Percentiles rank a stretch among this genome's conserved stretches.
These are phyloP conservation scores for Xylaria sp. DNA, from an alignment of 2,329 filamentous ascomycete genomes.

Conservation along the genomic window DNA sequence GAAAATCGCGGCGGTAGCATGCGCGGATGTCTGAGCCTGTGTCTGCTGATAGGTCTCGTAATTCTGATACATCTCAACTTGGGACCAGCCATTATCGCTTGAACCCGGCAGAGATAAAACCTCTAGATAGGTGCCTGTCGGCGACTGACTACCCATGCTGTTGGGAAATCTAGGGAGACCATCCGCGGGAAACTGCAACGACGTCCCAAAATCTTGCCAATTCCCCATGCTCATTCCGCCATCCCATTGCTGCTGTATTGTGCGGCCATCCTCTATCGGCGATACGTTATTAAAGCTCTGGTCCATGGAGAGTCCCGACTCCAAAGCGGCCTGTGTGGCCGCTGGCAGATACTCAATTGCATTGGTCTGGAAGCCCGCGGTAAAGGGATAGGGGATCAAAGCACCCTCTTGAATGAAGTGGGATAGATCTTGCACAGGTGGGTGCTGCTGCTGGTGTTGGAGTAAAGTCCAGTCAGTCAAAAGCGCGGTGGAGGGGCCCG, in stretches of 20 bases:
- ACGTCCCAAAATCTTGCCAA: slow-evolving; percentile 80
- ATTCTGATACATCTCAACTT: slow-evolving; percentile 76
- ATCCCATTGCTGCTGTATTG: slow-evolving; percentile 62
- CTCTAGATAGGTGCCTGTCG: slow-evolving; percentile 81
- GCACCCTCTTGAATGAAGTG: slow-evolving; percentile 61
- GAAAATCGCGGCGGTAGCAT: slow-evolving; percentile 73
- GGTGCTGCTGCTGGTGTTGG: slow-evolving; percentile 56
- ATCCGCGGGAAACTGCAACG: slow-evolving; percentile 54
- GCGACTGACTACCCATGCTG: slow-evolving; percentile 66
- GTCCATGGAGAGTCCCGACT: slow-evolving; percentile 66
- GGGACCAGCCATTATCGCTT: slow-evolving; percentile 87
- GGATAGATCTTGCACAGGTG: slow-evolving; percentile 54
- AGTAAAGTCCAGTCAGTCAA: slow-evolving; percentile 68
- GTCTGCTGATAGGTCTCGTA: slow-evolving; percentile 70
- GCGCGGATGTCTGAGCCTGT: slow-evolving; percentile 51
- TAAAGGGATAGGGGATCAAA: slow-evolving; percentile 60
- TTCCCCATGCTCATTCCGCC: slow-evolving; percentile 65
- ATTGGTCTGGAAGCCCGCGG: slow-evolving; percentile 57
- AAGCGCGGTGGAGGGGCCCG: slow-evolving; percentile 50
- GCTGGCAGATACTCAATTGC: slow-evolving; percentile 66
- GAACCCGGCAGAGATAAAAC: slow-evolving; percentile 81
- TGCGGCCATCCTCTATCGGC: slow-evolving; percentile 62
- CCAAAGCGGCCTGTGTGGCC: slow-evolving; percentile 67
- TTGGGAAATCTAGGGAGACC: slow-evolving; percentile 49
- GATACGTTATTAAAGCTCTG: slow-evolving; percentile 65